These are phyloP conservation scores for Globisporangium nunn DNA, from an alignment of 352 stramenopile species.

Conservation along the genomic window DNA sequence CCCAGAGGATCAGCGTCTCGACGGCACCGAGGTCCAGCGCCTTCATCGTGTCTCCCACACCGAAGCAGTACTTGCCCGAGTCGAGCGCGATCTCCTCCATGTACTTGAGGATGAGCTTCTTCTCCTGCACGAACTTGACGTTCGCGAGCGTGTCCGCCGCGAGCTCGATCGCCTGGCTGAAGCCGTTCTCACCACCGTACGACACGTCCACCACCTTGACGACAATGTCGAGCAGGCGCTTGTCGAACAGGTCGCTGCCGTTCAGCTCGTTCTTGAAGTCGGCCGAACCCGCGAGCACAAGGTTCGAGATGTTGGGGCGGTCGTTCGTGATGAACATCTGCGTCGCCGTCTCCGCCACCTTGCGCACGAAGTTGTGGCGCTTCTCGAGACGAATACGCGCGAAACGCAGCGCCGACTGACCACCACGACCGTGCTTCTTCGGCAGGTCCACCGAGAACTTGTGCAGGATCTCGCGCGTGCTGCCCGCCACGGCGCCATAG, in stretches of 20 bases:
- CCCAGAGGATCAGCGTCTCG: conserved; percentile 99
- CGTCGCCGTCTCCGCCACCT: conserved; percentile 96
- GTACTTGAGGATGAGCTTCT: conserved; percentile 98
- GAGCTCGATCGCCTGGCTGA: conserved; percentile 99
- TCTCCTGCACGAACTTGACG: conserved; percentile 99
- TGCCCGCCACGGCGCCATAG: conserved; percentile 96
- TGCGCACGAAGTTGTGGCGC: conserved; percentile 99
- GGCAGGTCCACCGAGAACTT: conserved; percentile 97
- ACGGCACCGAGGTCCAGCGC: conserved; percentile 97
- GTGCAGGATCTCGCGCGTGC: conserved; percentile 90
- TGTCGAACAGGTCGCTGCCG: conserved; percentile 96
- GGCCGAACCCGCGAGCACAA: conserved; percentile 97
- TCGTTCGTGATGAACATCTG: conserved; percentile 99
- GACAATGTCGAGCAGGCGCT: conserved; percentile 91
- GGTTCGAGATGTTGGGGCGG: conserved; percentile 94
- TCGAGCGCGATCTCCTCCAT: conserved; percentile 99
- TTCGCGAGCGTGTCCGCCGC: conserved; percentile 95
- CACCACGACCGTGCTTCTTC: conserved; percentile 99
- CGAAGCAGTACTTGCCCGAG: conserved; percentile 99
- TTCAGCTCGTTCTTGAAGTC: conserved; percentile 99
- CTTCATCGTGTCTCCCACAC: conserved; percentile 97
- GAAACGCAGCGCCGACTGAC: conserved; percentile 99
- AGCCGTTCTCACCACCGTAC: conserved; percentile 98
- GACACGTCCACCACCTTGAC: conserved; percentile 99
- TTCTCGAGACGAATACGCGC: conserved; percentile 99